phyloP scores from a whole-genome alignment of 2,329 filamentous ascomycete genomes.

The Drechslerella coelobrocha region DNA sequence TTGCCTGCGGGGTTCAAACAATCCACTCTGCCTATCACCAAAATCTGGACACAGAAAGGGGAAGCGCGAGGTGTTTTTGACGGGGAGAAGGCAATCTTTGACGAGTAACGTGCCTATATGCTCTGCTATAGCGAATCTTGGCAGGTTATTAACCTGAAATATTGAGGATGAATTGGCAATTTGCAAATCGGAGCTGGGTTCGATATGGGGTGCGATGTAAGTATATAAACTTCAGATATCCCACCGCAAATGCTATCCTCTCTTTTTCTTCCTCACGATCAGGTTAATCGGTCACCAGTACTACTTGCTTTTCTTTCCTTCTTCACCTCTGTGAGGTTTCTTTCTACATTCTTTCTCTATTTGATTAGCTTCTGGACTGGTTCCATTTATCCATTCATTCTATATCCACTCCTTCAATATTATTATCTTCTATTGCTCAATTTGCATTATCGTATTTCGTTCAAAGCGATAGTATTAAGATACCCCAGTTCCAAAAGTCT shows the following conservation, averaged over 20 bases:
- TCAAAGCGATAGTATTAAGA: not conserved
- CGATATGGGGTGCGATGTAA: not conserved
- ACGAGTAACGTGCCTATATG: constrained; percentile 12
- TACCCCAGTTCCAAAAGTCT: not conserved
- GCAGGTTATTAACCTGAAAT: no score
- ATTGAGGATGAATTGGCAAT: no score
- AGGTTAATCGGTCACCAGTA: constrained; percentile 49
- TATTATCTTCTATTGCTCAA: constrained; percentile 3
- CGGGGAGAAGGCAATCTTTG: constrained; percentile 29
- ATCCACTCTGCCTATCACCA: constrained; percentile 22
- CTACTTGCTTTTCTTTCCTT: constrained; percentile 26
- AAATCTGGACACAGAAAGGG: constrained; percentile 16
- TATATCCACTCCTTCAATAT: not conserved
- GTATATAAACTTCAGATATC: constrained; percentile 33
- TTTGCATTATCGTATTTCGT: not conserved
- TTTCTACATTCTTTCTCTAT: constrained; percentile 34
- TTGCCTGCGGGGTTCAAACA: constrained; percentile 18
- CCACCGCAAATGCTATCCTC: constrained; percentile 26
- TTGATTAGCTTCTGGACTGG: constrained; percentile 36
- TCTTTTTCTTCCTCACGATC: constrained; percentile 36
- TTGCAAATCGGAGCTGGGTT: not conserved
- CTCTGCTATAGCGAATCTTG: not conserved
- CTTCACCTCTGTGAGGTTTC: constrained; percentile 45
- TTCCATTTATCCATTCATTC: constrained; percentile 44
- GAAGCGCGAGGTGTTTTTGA: constrained; percentile 6